Conservation (phyloP, 177 flowering plant species). For the Vitis hybrid region DNA sequence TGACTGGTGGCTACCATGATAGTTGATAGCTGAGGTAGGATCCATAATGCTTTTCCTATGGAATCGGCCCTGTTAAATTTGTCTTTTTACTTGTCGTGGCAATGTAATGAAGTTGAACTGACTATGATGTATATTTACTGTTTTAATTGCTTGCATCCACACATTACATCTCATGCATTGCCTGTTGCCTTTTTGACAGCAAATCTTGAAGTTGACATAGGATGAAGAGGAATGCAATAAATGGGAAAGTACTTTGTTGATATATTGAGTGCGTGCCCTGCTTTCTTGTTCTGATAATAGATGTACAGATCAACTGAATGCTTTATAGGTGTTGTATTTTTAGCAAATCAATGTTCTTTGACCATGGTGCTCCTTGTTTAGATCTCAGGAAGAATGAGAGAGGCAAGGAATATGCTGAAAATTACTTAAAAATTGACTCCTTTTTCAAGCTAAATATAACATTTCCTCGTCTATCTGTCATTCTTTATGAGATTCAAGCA, state of each 20-base stretch:
- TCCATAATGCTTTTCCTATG: conserved; percentile 13
- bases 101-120: conserved; percentile 26
- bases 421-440: no score
- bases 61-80: conserved; percentile 16
- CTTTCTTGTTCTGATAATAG: neutral
- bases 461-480: no score
- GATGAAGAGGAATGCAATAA: conserved; percentile 8
- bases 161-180: neutral
- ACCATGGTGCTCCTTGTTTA: no score
- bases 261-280: neutral
- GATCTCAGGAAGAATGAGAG: no score
- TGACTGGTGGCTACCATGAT: conserved; percentile 28
- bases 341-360: no score
- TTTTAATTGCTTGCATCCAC: conserved; percentile 16
- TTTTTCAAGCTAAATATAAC: no score
- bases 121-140: conserved; percentile 18
- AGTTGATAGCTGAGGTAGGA: conserved; percentile 44
- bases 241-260: neutral
- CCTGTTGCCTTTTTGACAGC: neutral
- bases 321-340: no score
- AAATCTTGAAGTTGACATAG: conserved; percentile 8
- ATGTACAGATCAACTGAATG: neutral
- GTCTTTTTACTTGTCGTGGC: conserved; percentile 16
- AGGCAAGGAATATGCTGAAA: no score
- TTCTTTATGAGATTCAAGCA: no score